A percentile compares a stretch with the other conserved stretches of the same genome.
Conservation (phyloP, 2,329 filamentous ascomycete genomes). For the Pyricularia pennisetigena region DNA sequence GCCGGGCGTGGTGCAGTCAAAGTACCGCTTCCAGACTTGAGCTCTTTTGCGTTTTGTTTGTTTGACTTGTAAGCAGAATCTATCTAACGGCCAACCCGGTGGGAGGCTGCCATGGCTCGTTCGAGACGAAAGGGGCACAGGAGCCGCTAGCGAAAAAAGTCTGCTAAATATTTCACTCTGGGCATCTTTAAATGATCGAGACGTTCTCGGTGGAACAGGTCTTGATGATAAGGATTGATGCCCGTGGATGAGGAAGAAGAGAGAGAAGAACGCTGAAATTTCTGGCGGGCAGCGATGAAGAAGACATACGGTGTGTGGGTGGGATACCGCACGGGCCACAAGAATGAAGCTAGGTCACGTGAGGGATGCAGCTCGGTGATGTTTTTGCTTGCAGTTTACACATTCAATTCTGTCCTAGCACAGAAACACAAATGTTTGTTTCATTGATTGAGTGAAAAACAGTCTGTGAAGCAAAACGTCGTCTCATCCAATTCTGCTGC, state of each 20-base stretch:
- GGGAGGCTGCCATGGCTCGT: slow-evolving; percentile 15
- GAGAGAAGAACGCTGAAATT: slow-evolving; percentile 16
- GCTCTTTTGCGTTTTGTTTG: not conserved
- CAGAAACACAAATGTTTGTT: not conserved
- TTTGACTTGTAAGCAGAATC: slow-evolving; percentile 70
- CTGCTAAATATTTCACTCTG: slow-evolving; percentile 63
- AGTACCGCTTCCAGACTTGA: not conserved
- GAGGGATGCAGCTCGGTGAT: not conserved
- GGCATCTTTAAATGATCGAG: slow-evolving; percentile 90
- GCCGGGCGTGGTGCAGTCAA: not conserved
- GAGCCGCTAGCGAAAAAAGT: slow-evolving; percentile 99
- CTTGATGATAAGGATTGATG: slow-evolving; percentile 95
- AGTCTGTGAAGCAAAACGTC: too few relatives aligned
- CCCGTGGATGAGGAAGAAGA: slow-evolving; percentile 37
- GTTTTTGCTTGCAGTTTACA: not conserved
- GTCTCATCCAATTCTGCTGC: not conserved
- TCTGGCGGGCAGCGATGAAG: not conserved
- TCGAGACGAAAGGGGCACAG: slow-evolving; percentile 39
- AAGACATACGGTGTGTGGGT: not conserved
- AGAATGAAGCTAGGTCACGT: not conserved
- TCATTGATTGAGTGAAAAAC: not conserved
- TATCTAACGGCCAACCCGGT: slow-evolving; percentile 94
- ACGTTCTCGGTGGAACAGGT: slow-evolving; percentile 60
- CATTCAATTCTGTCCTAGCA: not conserved
- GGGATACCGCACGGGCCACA: not conserved